Conservation (phyloP, 169 alveolate genomes). For the Amoebophrya sp. region DNA sequence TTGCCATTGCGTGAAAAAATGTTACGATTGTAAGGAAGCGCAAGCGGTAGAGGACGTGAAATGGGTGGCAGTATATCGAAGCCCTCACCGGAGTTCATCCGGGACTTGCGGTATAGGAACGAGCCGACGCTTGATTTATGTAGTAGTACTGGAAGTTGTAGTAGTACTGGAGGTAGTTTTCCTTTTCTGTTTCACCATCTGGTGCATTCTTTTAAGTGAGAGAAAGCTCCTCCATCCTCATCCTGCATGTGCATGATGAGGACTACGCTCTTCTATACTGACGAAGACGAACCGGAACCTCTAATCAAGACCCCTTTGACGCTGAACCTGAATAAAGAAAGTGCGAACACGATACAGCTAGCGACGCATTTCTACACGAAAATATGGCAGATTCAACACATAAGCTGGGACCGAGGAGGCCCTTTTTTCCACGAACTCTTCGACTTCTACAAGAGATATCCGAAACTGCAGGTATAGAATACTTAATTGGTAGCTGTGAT, state of each 20-base stretch:
- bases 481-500: not conserved
- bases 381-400: not conserved
- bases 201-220: not conserved
- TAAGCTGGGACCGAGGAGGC: not conserved
- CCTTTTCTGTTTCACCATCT: not conserved
- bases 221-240: not conserved
- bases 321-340: not conserved
- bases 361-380: not conserved
- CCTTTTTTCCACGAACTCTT: not conserved
- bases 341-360: not conserved
- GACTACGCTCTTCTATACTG: not conserved
- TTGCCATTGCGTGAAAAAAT: too few relatives aligned
- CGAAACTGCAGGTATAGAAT: not conserved
- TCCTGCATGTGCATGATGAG: not conserved
- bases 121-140: not conserved
- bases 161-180: not conserved
- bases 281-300: too few relatives aligned
- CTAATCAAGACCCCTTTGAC: not conserved
- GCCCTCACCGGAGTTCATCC: not conserved
- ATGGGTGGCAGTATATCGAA: not conserved
- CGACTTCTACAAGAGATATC: slow-evolving; percentile 4
- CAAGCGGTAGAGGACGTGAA: too few relatives aligned
- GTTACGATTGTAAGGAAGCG: too few relatives aligned
- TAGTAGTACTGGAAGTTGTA: not conserved
- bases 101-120: not conserved